Percentiles rank a stretch among this genome's conserved stretches.
Evolutionary conservation across 306 rosid species (phyloP).

Genomic region (Begonia masoniana): DNA sequence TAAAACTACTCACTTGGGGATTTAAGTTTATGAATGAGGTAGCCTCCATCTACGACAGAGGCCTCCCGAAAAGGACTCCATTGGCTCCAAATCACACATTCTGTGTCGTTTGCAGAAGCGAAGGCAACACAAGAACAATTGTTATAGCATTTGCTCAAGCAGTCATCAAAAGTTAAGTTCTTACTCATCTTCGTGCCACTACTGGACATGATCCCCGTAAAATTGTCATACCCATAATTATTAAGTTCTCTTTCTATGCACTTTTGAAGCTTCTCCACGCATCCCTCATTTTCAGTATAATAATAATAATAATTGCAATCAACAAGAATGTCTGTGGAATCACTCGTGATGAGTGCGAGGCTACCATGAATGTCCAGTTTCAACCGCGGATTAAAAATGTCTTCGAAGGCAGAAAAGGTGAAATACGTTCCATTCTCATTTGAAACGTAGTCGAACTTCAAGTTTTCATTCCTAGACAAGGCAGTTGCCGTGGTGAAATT

Average conservation of each 20-base stretch:
- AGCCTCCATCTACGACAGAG: not conserved
- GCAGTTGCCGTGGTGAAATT: too few relatives aligned
- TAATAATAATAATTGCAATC: too few relatives aligned
- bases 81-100: conserved; percentile 11
- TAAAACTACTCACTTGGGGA: too few relatives aligned
- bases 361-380: not conserved
- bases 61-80: not conserved
- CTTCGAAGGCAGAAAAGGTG: not conserved
- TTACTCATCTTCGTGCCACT: not conserved
- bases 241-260: not conserved
- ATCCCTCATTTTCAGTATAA: not conserved
- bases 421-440: conserved; percentile 13
- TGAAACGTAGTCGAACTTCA: conserved; percentile 7
- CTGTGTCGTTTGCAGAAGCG: conserved; percentile 5
- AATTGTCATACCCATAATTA: too few relatives aligned
- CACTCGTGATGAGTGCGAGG: not conserved
- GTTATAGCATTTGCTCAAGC: not conserved
- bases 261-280: not conserved
- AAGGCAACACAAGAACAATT: conserved; percentile 12
- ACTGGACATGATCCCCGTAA: not conserved
- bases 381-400: too few relatives aligned
- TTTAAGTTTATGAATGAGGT: too few relatives aligned
- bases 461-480: too few relatives aligned
- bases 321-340: too few relatives aligned
- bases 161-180: not conserved